Evolutionary conservation across 1,284 basidiomycete genomes (phyloP).

Genomic region (Trichosporon sp.): DNA sequence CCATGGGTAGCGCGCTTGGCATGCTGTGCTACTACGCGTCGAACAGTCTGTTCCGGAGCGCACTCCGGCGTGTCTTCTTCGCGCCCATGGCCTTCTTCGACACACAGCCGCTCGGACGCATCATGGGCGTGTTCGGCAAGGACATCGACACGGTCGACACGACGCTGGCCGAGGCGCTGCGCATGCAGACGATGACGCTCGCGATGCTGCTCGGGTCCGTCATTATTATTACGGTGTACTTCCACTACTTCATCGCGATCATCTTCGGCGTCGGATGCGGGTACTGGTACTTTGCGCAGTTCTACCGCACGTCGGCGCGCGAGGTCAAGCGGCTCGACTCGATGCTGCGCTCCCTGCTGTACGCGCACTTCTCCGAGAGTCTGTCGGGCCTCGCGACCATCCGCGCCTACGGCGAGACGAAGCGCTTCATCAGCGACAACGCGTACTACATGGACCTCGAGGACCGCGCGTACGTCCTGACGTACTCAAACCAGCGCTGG

Average conservation of each 20-base stretch:
- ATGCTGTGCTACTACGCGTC: slow-evolving; percentile 60
- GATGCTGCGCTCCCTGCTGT: slow-evolving; percentile 65
- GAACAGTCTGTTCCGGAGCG: slow-evolving; percentile 57
- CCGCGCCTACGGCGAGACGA: slow-evolving; percentile 63
- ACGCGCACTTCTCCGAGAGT: slow-evolving; percentile 76
- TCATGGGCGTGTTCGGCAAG: slow-evolving; percentile 60
- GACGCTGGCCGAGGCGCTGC: slow-evolving; percentile 60
- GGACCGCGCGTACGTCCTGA: slow-evolving; percentile 60
- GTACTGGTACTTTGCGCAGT: slow-evolving; percentile 48
- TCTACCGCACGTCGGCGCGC: slow-evolving; percentile 80
- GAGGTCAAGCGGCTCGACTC: slow-evolving; percentile 59
- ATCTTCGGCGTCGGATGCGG: slow-evolving; percentile 34
- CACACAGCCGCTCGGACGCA: slow-evolving; percentile 62
- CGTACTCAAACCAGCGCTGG: slow-evolving; percentile 56
- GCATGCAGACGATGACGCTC: slow-evolving; percentile 52
- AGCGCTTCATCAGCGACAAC: slow-evolving; percentile 64
- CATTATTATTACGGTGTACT: slow-evolving; percentile 63
- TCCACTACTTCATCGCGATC: slow-evolving; percentile 61
- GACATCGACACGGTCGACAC: slow-evolving; percentile 69
- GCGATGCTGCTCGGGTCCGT: slow-evolving; percentile 55
- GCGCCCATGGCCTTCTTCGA: slow-evolving; percentile 69
- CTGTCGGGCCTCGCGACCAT: slow-evolving; percentile 70
- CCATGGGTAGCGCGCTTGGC: slow-evolving; percentile 58
- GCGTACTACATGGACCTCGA: slow-evolving; percentile 70
- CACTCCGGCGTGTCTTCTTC: slow-evolving; percentile 59